Base-by-base conservation (phyloP, 495 filamentous ascomycete species). In the Aspergillus haitiensis region DNA sequence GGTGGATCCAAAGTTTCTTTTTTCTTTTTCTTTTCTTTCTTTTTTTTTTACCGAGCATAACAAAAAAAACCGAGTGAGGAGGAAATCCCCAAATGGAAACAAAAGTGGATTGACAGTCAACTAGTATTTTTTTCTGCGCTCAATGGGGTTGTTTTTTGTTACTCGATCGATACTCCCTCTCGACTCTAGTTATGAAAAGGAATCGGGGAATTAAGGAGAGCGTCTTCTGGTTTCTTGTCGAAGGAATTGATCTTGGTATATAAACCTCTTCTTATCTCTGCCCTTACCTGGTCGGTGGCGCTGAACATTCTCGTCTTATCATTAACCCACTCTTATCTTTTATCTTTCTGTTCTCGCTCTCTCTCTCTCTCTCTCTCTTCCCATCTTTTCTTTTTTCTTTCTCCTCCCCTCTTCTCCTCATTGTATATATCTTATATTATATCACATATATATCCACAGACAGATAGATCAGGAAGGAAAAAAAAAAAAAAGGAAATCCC, bases 131-230 rank as follows among this genome's bases (percentile, higher is more conserved):
- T 13, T 46, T 46, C 42, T 46, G n/a, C n/a, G 16, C 42, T 27
- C 11, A 46, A 46, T 16, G 42, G 18, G 18, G 44, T 54, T 52
- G 36, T 55, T 63, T 63, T 63, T 40, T 55, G 61, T 63, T 63
- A 63, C 61, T 63, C 61, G 61, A 63, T 63, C 32, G 39, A 58
- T 59, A 18, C 31, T 31, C 15, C 21, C 32, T 33, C n/a, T 42
- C 16, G 16, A 31, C 51, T 27, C 21, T 27, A 3, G 21, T 27
- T 27, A 27, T 27, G 21, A 27, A 27, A 27, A 27, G 21, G 21
- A 27, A 27, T 27, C 21, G 21, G 21, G 21, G 21, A 27, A 27
- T 1, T 27, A 3, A 27, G 21, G 21, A 27, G 21, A 27, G 21
- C 1, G 3, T 57, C 34, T 39, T 39, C 21, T 18, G 42, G 54